A percentile compares a stretch with the other conserved stretches of the same genome.
Evolutionary conservation across 768 basidiomycete genomes (phyloP).

Genomic region (Gyrodon lividus): DNA sequence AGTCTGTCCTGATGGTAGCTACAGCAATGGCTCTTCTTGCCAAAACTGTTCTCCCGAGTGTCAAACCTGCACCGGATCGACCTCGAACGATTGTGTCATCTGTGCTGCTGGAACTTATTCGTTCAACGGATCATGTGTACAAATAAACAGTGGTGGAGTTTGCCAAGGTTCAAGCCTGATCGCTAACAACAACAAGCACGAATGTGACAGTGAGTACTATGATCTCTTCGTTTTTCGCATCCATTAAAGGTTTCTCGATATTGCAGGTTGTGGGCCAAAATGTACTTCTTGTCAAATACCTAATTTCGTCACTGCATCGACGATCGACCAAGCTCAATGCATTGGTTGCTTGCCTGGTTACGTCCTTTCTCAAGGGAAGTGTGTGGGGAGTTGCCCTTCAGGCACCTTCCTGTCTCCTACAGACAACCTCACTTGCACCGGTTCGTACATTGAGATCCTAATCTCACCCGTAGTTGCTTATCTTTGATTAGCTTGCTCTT

Average conservation of each 20-base stretch:
- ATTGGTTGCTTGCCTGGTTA: conserved; percentile 77
- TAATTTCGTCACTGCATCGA: conserved; percentile 68
- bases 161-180: conserved; percentile 71
- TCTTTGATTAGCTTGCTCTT: conserved; percentile 55
- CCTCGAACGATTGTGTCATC: conserved; percentile 67
- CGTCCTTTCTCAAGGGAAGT: conserved; percentile 67
- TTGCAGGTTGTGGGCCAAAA: conserved; percentile 73
- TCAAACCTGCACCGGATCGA: conserved; percentile 64
- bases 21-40: conserved; percentile 56
- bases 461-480: conserved; percentile 5
- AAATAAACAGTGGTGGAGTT: conserved; percentile 62
- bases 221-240: not conserved
- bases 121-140: conserved; percentile 71
- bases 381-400: conserved; percentile 67
- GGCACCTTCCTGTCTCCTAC: conserved; percentile 70
- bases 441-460: conserved; percentile 41
- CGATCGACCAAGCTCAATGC: conserved; percentile 64
- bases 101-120: conserved; percentile 63
- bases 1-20: conserved; percentile 65
- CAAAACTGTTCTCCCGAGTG: conserved; percentile 62
- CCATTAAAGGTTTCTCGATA: not conserved
- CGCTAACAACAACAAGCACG: conserved; percentile 78
- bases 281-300: conserved; percentile 78
- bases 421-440: conserved; percentile 71
- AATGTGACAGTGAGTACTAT: conserved; percentile 66